Conservation (phyloP, 2,329 filamentous ascomycete species). For the Alternaria consortialis region DNA sequence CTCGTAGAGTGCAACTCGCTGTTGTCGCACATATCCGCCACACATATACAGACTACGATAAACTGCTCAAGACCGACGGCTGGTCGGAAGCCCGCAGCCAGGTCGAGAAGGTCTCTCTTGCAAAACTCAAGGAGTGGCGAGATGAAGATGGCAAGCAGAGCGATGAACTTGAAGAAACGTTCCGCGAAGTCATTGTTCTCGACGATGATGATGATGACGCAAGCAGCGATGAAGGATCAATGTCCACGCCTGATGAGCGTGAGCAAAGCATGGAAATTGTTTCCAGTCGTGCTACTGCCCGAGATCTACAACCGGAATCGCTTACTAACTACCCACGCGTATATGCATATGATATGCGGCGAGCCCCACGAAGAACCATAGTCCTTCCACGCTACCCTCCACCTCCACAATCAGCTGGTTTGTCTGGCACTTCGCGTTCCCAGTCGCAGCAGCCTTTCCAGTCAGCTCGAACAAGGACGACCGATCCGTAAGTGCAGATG, state of each 20-base stretch:
- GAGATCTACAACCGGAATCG: slow-evolving; percentile 40
- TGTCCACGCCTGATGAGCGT: slow-evolving; percentile 34
- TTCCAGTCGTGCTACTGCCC: slow-evolving; percentile 43
- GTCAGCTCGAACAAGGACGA: slow-evolving; percentile 14
- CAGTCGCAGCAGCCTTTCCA: slow-evolving; percentile 18
- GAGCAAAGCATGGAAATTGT: slow-evolving; percentile 47
- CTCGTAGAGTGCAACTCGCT: slow-evolving; percentile 67
- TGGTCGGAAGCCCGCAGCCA: slow-evolving; percentile 64
- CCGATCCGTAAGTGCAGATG: slow-evolving; percentile 30
- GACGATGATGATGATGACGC: slow-evolving; percentile 69
- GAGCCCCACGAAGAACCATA: slow-evolving; percentile 35
- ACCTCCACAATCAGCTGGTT: slow-evolving; percentile 13
- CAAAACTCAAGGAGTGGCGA: slow-evolving; percentile 69
- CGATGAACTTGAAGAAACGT: slow-evolving; percentile 67
- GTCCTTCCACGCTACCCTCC: slow-evolving; percentile 28
- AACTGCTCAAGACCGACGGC: slow-evolving; percentile 60
- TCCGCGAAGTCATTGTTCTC: slow-evolving; percentile 70
- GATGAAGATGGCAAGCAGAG: slow-evolving; percentile 63
- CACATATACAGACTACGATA: slow-evolving; percentile 69
- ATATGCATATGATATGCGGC: slow-evolving; percentile 24
- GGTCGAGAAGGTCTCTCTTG: slow-evolving; percentile 65
- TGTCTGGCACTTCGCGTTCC: slow-evolving; percentile 17
- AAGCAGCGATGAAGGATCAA: slow-evolving; percentile 47
- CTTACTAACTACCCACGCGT: slow-evolving; percentile 25
- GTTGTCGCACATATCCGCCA: slow-evolving; percentile 70